These are phyloP conservation scores for Umbelopsis sp. DNA, from an alignment of 192 early-diverging fungal species.

Conservation along the genomic window DNA sequence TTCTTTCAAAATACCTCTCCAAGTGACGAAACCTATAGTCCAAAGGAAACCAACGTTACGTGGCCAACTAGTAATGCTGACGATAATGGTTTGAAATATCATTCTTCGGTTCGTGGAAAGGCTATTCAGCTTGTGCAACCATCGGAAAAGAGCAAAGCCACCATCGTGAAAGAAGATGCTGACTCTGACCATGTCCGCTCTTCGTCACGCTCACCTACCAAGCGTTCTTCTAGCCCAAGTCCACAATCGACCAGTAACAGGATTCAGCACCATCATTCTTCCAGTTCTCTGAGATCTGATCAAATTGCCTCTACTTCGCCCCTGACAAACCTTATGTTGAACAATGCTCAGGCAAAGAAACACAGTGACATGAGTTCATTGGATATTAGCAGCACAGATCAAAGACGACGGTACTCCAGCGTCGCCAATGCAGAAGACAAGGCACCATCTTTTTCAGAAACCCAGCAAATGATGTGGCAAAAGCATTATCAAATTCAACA, in stretches of 20 bases:
- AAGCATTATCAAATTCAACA: background rate
- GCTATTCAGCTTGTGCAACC: conserved; percentile 2
- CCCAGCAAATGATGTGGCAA: conserved; percentile 8
- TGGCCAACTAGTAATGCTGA: background rate
- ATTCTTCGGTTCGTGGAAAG: conserved; percentile 25
- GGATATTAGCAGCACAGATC: background rate
- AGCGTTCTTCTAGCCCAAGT: background rate
- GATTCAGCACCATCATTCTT: background rate
- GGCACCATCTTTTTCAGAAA: background rate
- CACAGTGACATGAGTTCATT: conserved; percentile 4
- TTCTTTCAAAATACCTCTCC: conserved; percentile 22
- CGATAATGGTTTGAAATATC: conserved; percentile 5
- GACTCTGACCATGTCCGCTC: background rate
- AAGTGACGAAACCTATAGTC: conserved; percentile 3
- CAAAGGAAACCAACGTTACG: background rate
- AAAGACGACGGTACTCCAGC: too few species aligned
- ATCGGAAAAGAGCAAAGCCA: background rate
- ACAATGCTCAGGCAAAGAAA: background rate
- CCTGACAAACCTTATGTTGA: background rate
- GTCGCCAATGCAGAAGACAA: background rate
- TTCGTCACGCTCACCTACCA: background rate
- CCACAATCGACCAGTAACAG: background rate
- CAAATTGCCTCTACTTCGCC: background rate
- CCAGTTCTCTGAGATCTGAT: background rate
- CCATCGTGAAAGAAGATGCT: background rate